Base-by-base conservation (phyloP, 176 grass and related monocot species). In the Aegilops speltoides region DNA sequence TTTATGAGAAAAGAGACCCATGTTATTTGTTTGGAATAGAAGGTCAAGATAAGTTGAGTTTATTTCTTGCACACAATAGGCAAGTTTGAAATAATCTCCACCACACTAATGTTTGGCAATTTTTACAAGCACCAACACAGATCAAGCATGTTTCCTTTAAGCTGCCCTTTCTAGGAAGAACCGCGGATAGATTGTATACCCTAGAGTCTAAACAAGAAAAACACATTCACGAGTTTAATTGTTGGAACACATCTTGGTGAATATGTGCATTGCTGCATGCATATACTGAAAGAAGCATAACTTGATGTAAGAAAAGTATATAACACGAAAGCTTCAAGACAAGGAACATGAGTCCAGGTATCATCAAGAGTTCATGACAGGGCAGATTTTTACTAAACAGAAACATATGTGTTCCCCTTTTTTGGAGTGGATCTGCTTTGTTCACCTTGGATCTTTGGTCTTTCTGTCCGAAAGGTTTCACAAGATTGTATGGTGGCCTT, bases 401-500 rank as follows among this genome's bases (percentile, higher is more conserved):
- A 73, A 26, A 67, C 31, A 72, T 83, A 64, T 87, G 20, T 17
- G 41, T 65, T 86, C 29, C 41, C 8, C n/a, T 14, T 86, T 84
- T 90, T 73, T 10, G 8, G 70, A 45, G 64, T 68, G 66, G 67
- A 60, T 79, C 80, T 79, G 64, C 61, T 84, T 46, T 82, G 6
- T 82, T 89, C 82, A 95, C 91, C 91, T 95, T 98, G 38, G 88
- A 90, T 91, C 93, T 89, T 68, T 59, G 69, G 38, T 98, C 96
- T 91, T 80, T 98, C 80, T 83, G 91, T 65, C 89, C 91, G 7
- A 98, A 98, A 88, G 96, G 93, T 79, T 92, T 98, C 64, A 70
- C 84, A 78, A 98, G 72, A 81, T 93, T 98, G 84, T 98, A 98
- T 64, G 93, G 96, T 54, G 96, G 93, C 79, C 96, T 88, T 88